Percentiles rank a stretch among this genome's conserved stretches.
Conservation (phyloP, 192 early-diverging fungal genomes). For the Backusella westeae region DNA sequence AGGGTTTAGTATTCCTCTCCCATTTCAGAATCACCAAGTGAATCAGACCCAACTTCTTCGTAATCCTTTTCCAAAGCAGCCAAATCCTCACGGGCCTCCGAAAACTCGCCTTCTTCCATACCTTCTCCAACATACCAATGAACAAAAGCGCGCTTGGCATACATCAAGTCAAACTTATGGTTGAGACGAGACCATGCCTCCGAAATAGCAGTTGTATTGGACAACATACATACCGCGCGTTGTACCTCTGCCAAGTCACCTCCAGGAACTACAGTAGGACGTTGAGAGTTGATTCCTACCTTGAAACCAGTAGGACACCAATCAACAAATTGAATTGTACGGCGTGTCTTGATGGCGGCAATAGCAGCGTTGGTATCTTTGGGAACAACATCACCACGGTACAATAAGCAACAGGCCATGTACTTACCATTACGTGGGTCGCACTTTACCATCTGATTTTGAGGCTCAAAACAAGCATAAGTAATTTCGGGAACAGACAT, state of each 20-base stretch:
- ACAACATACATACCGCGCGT: conserved; percentile 95
- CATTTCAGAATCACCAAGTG: conserved; percentile 78
- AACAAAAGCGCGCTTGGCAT: conserved; percentile 99
- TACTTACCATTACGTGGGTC: conserved; percentile 97
- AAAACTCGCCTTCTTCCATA: conserved; percentile 99
- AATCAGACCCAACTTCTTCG: conserved; percentile 99
- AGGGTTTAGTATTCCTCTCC: conserved; percentile 40
- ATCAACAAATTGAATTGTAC: conserved; percentile 97
- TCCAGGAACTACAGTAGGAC: conserved; percentile 86
- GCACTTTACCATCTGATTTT: conserved; percentile 99
- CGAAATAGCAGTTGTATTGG: conserved; percentile 99
- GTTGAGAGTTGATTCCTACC: conserved; percentile 96
- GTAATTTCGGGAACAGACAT: conserved; percentile 95
- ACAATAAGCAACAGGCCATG: conserved; percentile 98
- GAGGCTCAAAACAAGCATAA: conserved; percentile 93
- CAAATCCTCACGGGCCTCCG: conserved; percentile 99
- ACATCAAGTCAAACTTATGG: conserved; percentile 99
- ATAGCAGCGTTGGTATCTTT: conserved; percentile 96
- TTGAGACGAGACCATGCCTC: conserved; percentile 99
- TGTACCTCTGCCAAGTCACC: conserved; percentile 95
- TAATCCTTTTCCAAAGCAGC: conserved; percentile 99
- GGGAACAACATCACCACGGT: conserved; percentile 98
- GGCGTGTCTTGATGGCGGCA: conserved; percentile 89
- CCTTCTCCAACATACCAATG: conserved; percentile 99
- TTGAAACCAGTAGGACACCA: conserved; percentile 99